Evolutionary conservation across 2,329 filamentous ascomycete genomes (phyloP).

Genomic region (Venturia nashicola): DNA sequence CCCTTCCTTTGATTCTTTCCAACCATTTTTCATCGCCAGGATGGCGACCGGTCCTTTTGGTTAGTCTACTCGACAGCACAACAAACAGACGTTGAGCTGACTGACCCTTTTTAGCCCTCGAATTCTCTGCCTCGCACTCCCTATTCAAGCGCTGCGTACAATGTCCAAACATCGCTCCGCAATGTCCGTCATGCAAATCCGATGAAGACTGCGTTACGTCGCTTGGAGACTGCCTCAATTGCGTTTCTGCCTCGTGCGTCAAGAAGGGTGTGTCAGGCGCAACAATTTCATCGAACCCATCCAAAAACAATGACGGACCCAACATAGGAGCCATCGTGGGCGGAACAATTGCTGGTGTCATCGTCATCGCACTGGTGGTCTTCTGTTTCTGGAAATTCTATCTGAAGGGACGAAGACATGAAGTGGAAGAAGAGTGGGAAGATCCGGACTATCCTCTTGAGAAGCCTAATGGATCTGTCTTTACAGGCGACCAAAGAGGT

Average conservation of each 20-base stretch:
- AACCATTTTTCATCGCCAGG: background rate
- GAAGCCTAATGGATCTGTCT: constrained; percentile 48
- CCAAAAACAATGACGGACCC: constrained; percentile 32
- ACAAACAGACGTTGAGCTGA: background rate
- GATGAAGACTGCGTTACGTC: constrained; percentile 48
- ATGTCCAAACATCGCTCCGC: constrained; percentile 40
- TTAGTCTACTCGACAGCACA: background rate
- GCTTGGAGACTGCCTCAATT: constrained; percentile 46
- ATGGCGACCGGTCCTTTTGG: background rate
- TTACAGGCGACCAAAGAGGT: constrained; percentile 41
- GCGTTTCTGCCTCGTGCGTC: constrained; percentile 46
- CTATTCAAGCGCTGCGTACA: constrained; percentile 48
- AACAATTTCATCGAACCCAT: constrained; percentile 19
- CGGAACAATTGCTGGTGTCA: constrained; percentile 75
- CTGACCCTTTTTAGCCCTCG: background rate
- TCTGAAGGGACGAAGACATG: constrained; percentile 65
- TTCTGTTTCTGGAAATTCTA: constrained; percentile 83
- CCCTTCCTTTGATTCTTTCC: background rate
- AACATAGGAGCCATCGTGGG: constrained; percentile 81
- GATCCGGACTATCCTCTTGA: constrained; percentile 40
- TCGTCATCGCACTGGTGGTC: constrained; percentile 58
- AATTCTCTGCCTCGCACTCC: constrained; percentile 6
- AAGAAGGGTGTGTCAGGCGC: constrained; percentile 26
- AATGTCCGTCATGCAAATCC: constrained; percentile 46
- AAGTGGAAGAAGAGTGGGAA: constrained; percentile 42